A percentile compares a stretch with the other conserved stretches of the same genome.
phyloP scores from a whole-genome alignment of 805 yeast genomes.

The Danielia reshetovae region DNA sequence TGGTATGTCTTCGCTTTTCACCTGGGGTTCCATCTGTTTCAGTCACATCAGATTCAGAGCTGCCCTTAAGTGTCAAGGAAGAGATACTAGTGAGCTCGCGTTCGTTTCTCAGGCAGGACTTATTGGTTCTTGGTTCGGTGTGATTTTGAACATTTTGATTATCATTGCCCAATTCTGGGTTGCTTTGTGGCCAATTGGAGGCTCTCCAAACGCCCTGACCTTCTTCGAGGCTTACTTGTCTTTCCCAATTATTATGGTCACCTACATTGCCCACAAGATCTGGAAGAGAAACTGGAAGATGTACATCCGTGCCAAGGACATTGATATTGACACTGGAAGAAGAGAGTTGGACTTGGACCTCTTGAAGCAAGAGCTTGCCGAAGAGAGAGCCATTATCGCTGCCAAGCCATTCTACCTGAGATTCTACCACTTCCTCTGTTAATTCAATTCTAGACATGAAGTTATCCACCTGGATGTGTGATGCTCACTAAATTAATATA shows the following conservation, averaged over 20 bases:
- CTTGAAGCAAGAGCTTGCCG: conserved; percentile 45
- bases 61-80: conserved; percentile 20
- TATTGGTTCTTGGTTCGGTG: conserved; percentile 51
- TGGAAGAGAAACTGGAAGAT: conserved; percentile 38
- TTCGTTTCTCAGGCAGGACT: conserved; percentile 49
- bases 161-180: conserved; percentile 63
- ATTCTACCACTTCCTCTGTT: conserved; percentile 57
- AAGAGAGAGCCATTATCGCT: conserved; percentile 49
- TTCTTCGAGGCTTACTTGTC: conserved; percentile 70
- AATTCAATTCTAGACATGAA: conserved; percentile 8
- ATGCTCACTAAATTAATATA: neutral
- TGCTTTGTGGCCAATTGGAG: conserved; percentile 58
- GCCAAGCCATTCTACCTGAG: conserved; percentile 47
- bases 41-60: conserved; percentile 26
- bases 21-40: conserved; percentile 26
- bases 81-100: conserved; percentile 43
- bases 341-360: conserved; percentile 37
- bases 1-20: conserved; percentile 23
- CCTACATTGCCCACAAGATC: conserved; percentile 56
- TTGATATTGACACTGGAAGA: conserved; percentile 37
- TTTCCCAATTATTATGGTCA: conserved; percentile 54
- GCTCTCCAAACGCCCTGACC: conserved; percentile 10
- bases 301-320: conserved; percentile 28
- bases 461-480: neutral
- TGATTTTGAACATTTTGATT: conserved; percentile 45